These are phyloP conservation scores for cucumber (Cucumis sativus) DNA, from an alignment of 306 rosid genomes.

Conservation along the genomic window Cucumber_9930_V3 NC_026655.2:25501001-25501500, in stretches of 20 bases:
- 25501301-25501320: background rate
- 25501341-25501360: too few relatives aligned
- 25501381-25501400: background rate
- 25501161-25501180: conserved; percentile 12
- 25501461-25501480: conserved; percentile 47
- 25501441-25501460: conserved; percentile 56
- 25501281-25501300: background rate
- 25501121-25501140: background rate
- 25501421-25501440: conserved; percentile 17
- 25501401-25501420: background rate
- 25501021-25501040: background rate
- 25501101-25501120: background rate
- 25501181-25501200: conserved; percentile 39
- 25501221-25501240: conserved; percentile 41
- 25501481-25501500: conserved; percentile 63
- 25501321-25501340: background rate
- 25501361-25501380: background rate
- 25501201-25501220: conserved; percentile 41
- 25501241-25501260: conserved; percentile 31
- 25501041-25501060: background rate
- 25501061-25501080: background rate
- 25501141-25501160: conserved; percentile 5
- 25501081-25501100: background rate
- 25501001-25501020: background rate
- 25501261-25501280: background rate